Evolutionary conservation across 2,329 filamentous ascomycete species (phyloP), one percentile per base, ranked within the genome.

Genomic region (Fusarium bactridioides): DNA sequence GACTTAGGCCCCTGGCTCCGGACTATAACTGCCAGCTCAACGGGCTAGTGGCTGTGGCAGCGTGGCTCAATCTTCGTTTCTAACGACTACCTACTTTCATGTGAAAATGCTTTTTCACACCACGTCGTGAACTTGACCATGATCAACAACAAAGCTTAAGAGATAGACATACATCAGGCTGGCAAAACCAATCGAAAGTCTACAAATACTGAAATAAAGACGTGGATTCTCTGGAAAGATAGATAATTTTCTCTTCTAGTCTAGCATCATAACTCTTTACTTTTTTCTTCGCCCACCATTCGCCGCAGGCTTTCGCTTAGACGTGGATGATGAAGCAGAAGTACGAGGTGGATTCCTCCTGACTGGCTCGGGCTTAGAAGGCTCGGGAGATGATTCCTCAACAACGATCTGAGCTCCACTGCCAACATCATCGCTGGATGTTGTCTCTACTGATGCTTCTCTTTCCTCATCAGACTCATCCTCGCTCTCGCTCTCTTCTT

Each of bases 291-390:
- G 76, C 71, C 77, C 79, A 59, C 75, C 76, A 19, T 40, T 67
- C 29, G 75, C 75, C 27, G 73, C 76, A 33, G 78, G 77, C 45
- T 84, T 86, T 70, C 82, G 80, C 76, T 85, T 85, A n/a, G 77
- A 71, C 23, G 83, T 79, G 44, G 83, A 81, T 65, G 82, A 63
- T 35, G 67, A 69, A 27, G 64, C 51, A 41, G 65, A 69, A 54
- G 45, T 63, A 31, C 75, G 80, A 67, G 81, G 78, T 71, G 74
- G 64, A 10, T 83, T 84, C 79, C 84, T 86, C 75, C 80, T 82
- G 23, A 66, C 56, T 44, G 76, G 60, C 53, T 70, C 67, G 18
- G 77, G 62, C 62, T 73, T 70, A 29, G 40, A 50, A 74, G 79
- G 70, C 74, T 81, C 74, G n/a, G 76, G 75, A 37, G 65, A 68